Evolutionary conservation across 805 yeast genomes (phyloP).

Genomic region (Wickerhamomyces ciferrii): DNA sequence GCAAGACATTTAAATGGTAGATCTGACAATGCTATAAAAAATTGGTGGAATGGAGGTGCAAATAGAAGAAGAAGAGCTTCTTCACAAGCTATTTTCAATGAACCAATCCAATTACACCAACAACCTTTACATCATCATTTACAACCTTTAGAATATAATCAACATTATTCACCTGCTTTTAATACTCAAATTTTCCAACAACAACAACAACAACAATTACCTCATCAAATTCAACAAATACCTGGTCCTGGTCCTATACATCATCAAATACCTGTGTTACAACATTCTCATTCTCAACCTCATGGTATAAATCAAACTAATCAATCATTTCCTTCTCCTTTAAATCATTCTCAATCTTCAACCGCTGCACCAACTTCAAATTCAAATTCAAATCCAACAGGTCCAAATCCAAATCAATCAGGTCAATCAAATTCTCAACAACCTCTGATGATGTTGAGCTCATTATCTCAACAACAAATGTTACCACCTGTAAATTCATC

Average conservation of each 20-base stretch:
- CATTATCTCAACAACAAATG: slow-evolving; percentile 7
- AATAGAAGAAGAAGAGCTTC: slow-evolving; percentile 66
- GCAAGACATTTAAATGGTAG: slow-evolving; percentile 84
- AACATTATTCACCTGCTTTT: slow-evolving; percentile 9
- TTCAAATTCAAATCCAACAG: neutral
- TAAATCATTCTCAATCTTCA: neutral
- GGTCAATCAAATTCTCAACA: neutral
- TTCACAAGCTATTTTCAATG: slow-evolving; percentile 18
- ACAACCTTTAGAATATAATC: slow-evolving; percentile 3
- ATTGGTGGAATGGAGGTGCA: slow-evolving; percentile 97
- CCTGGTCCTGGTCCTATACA: neutral
- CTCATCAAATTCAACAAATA: slow-evolving; percentile 1
- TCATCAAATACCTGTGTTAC: neutral
- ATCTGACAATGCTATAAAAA: slow-evolving; percentile 86
- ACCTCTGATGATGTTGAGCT: neutral
- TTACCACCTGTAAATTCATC: slow-evolving; percentile 10
- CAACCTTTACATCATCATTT: too few species aligned
- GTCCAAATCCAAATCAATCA: neutral
- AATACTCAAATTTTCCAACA: slow-evolving; percentile 15
- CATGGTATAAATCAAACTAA: neutral
- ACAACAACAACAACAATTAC: slow-evolving; percentile 2
- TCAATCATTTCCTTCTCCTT: slow-evolving; percentile 5
- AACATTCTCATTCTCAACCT: slow-evolving; percentile 2
- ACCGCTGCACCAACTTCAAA: neutral
- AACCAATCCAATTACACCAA: too few species aligned